Conservation (phyloP, 129 eudicot genomes). For the Tagetes erecta region DNA sequence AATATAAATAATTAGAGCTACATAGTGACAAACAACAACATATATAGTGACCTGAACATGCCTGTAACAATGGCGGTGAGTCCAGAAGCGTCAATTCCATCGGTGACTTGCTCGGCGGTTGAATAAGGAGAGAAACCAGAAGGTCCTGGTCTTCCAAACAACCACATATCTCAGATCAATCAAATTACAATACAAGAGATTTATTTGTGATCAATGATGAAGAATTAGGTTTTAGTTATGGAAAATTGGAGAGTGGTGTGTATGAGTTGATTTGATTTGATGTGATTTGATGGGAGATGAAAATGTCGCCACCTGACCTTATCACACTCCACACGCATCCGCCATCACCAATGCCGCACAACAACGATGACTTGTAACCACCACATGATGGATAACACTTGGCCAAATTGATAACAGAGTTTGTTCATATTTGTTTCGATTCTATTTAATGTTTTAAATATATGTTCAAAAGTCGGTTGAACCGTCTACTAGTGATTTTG, state of each 20-base stretch:
- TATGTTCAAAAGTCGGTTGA: too few relatives aligned
- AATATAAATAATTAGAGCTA: not conserved
- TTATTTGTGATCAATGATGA: not conserved
- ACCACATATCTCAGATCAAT: constrained; percentile 42
- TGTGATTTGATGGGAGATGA: constrained; percentile 11
- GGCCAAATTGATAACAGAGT: too few relatives aligned
- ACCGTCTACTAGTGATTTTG: too few relatives aligned
- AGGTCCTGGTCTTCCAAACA: constrained; percentile 54
- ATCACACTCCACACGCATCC: constrained; percentile 22
- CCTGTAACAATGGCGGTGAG: constrained; percentile 99
- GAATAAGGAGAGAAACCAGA: constrained; percentile 72
- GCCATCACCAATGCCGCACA: not conserved
- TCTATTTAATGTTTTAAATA: too few relatives aligned
- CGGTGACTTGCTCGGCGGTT: constrained; percentile 77
- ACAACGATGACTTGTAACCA: not conserved
- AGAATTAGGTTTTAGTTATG: not conserved
- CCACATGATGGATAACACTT: not conserved
- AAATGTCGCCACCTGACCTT: not conserved
- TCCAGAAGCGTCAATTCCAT: constrained; percentile 72
- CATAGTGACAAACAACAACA: too few relatives aligned
- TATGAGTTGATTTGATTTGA: constrained; percentile 10
- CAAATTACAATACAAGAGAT: not conserved
- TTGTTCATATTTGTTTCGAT: too few relatives aligned
- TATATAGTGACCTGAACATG: too few relatives aligned
- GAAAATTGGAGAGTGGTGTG: not conserved